phyloP scores from a whole-genome alignment of 176 grass and related monocot species.

The Triticum turgidum region DNA sequence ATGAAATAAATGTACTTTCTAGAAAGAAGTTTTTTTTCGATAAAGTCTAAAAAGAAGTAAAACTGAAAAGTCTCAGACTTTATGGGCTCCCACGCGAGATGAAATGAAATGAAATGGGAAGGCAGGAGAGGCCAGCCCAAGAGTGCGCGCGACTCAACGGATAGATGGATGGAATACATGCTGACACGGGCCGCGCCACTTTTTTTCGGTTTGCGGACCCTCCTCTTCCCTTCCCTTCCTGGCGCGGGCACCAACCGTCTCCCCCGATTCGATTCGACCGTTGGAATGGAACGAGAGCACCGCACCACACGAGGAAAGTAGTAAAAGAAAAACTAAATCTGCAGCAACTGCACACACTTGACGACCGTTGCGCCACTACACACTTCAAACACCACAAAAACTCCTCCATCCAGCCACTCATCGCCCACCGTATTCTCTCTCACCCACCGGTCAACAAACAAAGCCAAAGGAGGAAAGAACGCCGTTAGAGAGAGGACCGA shows the following conservation, averaged over 20 bases:
- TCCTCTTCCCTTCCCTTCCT: not conserved
- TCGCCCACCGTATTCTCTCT: not conserved
- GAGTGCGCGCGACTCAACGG: not conserved
- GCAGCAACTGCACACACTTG: not conserved
- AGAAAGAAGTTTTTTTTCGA: too few species aligned
- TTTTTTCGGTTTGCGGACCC: constrained; percentile 22
- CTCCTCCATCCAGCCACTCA: too few species aligned
- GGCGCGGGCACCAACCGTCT: not conserved
- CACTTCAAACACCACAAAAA: constrained; percentile 45
- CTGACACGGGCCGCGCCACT: constrained; percentile 25
- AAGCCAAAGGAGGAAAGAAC: constrained; percentile 9
- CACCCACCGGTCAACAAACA: not conserved
- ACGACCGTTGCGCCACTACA: constrained; percentile 46
- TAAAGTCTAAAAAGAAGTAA: too few species aligned
- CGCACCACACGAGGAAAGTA: constrained; percentile 35
- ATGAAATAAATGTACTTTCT: too few species aligned
- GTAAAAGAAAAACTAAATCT: constrained; percentile 28
- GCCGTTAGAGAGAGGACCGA: not conserved
- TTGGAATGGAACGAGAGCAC: constrained; percentile 40
- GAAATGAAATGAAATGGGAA: not conserved
- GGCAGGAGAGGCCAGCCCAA: not conserved
- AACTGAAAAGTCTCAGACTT: not conserved
- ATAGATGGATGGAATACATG: not conserved
- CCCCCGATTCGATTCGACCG: constrained; percentile 38
- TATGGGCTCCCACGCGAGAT: constrained; percentile 16